A percentile compares a stretch with the other conserved stretches of the same genome.
Conservation (phyloP, 2,329 filamentous ascomycete genomes). For the Aplosporella prunicola region DNA sequence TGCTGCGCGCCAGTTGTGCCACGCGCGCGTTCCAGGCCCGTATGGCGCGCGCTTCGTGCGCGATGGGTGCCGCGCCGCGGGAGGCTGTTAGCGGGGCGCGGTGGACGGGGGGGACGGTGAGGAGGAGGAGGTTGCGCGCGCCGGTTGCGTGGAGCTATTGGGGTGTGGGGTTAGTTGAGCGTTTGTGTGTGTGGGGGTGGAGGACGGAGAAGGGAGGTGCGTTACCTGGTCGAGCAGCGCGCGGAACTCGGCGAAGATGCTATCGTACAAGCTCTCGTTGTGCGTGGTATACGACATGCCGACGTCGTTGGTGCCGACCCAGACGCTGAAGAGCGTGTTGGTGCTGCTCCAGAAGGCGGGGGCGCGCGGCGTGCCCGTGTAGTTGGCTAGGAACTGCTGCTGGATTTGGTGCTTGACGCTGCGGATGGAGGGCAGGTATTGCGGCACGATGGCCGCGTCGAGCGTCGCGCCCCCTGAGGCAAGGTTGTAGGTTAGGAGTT, state of each 20-base stretch:
- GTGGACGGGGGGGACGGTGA: slow-evolving; percentile 42
- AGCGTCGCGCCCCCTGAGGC: slow-evolving; percentile 47
- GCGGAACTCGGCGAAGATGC: slow-evolving; percentile 30
- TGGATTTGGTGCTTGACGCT: slow-evolving; percentile 45
- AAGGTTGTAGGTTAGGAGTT: slow-evolving; percentile 44
- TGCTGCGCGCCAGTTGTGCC: slow-evolving; percentile 30
- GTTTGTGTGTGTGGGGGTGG: neutral
- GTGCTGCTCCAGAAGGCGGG: slow-evolving; percentile 16
- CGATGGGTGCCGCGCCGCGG: slow-evolving; percentile 26
- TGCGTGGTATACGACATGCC: slow-evolving; percentile 40
- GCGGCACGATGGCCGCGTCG: slow-evolving; percentile 42
- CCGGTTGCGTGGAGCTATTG: slow-evolving; percentile 35
- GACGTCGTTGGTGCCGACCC: slow-evolving; percentile 50
- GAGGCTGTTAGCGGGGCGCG: slow-evolving; percentile 41
- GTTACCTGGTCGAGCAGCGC: slow-evolving; percentile 23
- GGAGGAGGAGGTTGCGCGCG: slow-evolving; percentile 41
- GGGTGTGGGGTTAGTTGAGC: neutral
- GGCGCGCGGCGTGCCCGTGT: slow-evolving; percentile 23
- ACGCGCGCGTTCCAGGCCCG: slow-evolving; percentile 44
- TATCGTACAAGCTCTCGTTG: slow-evolving; percentile 20
- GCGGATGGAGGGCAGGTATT: slow-evolving; percentile 40
- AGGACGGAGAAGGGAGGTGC: neutral
- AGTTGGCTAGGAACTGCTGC: slow-evolving; percentile 33
- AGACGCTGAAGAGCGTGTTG: slow-evolving; percentile 19
- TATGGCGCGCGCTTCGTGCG: slow-evolving; percentile 36